Base-by-base conservation (phyloP, 768 basidiomycete genomes). In the Suillus cothurnatus region DNA sequence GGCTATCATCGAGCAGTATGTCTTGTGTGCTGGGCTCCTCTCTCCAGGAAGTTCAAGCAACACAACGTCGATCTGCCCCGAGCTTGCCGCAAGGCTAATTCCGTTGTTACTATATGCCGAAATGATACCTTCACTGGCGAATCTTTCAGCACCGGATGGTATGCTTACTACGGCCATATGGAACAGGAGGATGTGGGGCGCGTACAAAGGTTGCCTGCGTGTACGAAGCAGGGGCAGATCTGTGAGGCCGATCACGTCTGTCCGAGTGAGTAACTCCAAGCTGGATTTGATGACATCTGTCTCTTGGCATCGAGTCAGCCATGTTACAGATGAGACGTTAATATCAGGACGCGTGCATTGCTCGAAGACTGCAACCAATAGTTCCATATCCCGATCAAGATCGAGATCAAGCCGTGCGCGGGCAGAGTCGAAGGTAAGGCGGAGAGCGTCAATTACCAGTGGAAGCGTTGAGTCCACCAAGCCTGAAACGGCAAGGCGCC, bases 1-100 rank as follows among this genome's bases (percentile, higher is more conserved):
- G 4, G 89, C 82, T 21, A 97, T 80, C 90, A 97, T 94, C 4
- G 86, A 82, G 71, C 93, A 95, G 79, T 95, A 97, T 3, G 88
- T 84, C 26, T 82, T 77, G 73, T 97, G 96, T 0, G 89, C 88
- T 9, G 92, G 90, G 76, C 88, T 92, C 19, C 90, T 86, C 61
- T 92, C 88, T 14, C 85, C 86, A 3, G 92, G 90, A 6, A 92
- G 77, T 71, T 93, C 91, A 1, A 90, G 84, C 14, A 92, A 75
- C 1, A 81, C 75, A 28, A 88, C 85, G 31, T 91, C 87, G 50
- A 98, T 85, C 67, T 83, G 73, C 1, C 95, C 95, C 4, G 86
- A 81, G 68, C 91, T 91, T 67, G 94, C 88, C n/a, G 88, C 86
- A 21, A 84, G 77, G 61, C 88, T 92, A 71, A 97, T 87, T 56